These are phyloP conservation scores for Pythium aquatile DNA, from an alignment of 352 stramenopile genomes.

Conservation along the genomic window DNA sequence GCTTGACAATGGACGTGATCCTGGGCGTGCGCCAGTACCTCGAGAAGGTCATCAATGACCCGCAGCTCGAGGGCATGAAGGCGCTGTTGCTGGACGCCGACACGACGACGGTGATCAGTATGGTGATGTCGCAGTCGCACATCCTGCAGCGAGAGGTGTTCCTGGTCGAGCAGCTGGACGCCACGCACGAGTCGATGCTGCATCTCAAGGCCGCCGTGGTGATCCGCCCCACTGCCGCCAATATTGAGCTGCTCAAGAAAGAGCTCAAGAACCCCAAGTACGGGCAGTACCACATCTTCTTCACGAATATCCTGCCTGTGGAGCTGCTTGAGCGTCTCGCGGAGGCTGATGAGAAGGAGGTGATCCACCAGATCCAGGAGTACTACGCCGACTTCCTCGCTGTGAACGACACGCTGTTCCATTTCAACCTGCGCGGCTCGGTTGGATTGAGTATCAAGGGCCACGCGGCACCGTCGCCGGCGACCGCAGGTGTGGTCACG, in stretches of 20 bases:
- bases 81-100: slow-evolving; percentile 94
- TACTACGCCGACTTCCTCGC: slow-evolving; percentile 99
- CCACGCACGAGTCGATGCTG: slow-evolving; percentile 79
- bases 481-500: slow-evolving; percentile 49
- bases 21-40: slow-evolving; percentile 68
- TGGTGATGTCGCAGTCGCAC: slow-evolving; percentile 95
- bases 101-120: slow-evolving; percentile 95
- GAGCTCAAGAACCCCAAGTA: slow-evolving; percentile 96
- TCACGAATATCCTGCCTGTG: slow-evolving; percentile 95
- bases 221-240: slow-evolving; percentile 90
- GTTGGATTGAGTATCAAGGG: slow-evolving; percentile 52
- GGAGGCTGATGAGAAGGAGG: slow-evolving; percentile 93
- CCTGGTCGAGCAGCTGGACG: slow-evolving; percentile 91
- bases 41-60: slow-evolving; percentile 81
- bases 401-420: slow-evolving; percentile 98
- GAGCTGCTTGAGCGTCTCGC: slow-evolving; percentile 95
- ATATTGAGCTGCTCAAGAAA: slow-evolving; percentile 89
- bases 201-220: slow-evolving; percentile 96
- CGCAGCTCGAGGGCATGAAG: slow-evolving; percentile 95
- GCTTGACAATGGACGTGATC: slow-evolving; percentile 65
- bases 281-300: slow-evolving; percentile 99
- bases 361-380: slow-evolving; percentile 96
- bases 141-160: slow-evolving; percentile 96
- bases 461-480: slow-evolving; percentile 27
- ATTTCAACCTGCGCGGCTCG: slow-evolving; percentile 90